These are phyloP conservation scores for Teratosphaeria pseudoeucalypti DNA, from an alignment of 2,329 filamentous ascomycete species.

Conservation along the genomic window DNA sequence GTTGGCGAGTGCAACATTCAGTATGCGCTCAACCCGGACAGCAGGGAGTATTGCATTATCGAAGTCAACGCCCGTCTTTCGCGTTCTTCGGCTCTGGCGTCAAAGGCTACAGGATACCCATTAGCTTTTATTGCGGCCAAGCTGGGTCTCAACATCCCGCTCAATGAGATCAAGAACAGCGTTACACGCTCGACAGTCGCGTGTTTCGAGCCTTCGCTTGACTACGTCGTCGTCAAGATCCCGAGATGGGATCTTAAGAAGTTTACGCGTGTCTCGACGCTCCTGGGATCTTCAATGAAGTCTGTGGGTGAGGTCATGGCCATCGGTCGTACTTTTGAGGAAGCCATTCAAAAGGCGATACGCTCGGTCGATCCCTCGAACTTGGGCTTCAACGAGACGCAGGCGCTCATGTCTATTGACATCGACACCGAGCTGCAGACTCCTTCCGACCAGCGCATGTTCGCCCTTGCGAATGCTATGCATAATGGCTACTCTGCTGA, in stretches of 20 bases:
- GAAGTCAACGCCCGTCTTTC: conserved; percentile 97
- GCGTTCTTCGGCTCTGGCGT: conserved; percentile 86
- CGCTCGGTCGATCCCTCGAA: conserved; percentile 92
- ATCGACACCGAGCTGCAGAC: conserved; percentile 95
- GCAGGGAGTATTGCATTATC: conserved; percentile 95
- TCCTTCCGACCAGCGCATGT: conserved; percentile 91
- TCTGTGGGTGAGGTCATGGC: conserved; percentile 99
- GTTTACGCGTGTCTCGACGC: conserved; percentile 91
- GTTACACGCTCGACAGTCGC: conserved; percentile 93
- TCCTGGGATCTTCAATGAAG: conserved; percentile 98
- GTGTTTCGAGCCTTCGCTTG: conserved; percentile 95
- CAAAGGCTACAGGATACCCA: conserved; percentile 94
- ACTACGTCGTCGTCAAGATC: conserved; percentile 98
- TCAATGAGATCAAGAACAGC: conserved; percentile 93
- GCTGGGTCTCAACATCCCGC: conserved; percentile 82
- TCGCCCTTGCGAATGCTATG: conserved; percentile 98
- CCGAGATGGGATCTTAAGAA: conserved; percentile 98
- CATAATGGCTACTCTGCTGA: conserved; percentile 84
- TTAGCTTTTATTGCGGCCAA: conserved; percentile 95
- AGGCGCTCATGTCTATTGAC: conserved; percentile 85
- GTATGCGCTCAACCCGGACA: conserved; percentile 92
- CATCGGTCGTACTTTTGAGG: conserved; percentile 91
- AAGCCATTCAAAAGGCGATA: conserved; percentile 97
- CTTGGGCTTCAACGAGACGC: conserved; percentile 84
- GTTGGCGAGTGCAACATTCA: conserved; percentile 99